These are phyloP conservation scores for Plantago major DNA, from an alignment of 257 asterid genomes.

Conservation along the genomic window DNA sequence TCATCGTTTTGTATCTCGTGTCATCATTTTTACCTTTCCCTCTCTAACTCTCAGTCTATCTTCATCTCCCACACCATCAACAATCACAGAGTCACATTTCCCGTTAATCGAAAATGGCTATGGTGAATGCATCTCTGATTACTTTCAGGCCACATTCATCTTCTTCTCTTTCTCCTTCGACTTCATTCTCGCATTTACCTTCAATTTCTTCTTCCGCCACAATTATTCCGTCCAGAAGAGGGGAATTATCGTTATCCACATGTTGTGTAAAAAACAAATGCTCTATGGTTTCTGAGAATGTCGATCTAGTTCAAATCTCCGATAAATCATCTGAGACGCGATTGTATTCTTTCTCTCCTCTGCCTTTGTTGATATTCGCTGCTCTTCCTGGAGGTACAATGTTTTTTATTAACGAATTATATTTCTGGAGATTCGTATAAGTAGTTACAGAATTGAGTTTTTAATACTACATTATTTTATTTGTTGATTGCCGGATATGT, in stretches of 20 bases:
- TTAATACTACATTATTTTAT: not conserved
- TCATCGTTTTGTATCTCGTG: slow-evolving; percentile 32
- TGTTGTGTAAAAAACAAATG: slow-evolving; percentile 25
- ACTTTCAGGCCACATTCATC: slow-evolving; percentile 29
- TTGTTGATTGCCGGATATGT: no score
- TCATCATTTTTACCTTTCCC: slow-evolving; percentile 62
- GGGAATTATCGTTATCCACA: slow-evolving; percentile 16
- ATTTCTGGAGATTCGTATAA: no score
- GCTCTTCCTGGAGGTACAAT: slow-evolving; percentile 85
- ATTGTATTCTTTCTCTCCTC: slow-evolving; percentile 58
- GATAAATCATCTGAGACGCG: slow-evolving; percentile 30
- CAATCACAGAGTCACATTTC: not conserved
- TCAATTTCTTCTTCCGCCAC: slow-evolving; percentile 2
- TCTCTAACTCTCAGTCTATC: slow-evolving; percentile 18
- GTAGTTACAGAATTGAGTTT: not conserved
- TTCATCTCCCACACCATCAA: slow-evolving; percentile 8
- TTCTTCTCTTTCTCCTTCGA: slow-evolving; percentile 25
- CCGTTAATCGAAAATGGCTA: slow-evolving; percentile 32
- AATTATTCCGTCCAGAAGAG: slow-evolving; percentile 12
- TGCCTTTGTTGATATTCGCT: slow-evolving; percentile 43
- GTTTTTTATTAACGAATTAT: not conserved
- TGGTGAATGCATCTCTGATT: slow-evolving; percentile 43
- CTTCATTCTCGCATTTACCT: slow-evolving; percentile 15
- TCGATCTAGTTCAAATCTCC: slow-evolving; percentile 15
- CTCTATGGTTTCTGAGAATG: slow-evolving; percentile 13